phyloP scores from a whole-genome alignment of 495 filamentous ascomycete genomes.

The Penicillium simplicissimum region DNA sequence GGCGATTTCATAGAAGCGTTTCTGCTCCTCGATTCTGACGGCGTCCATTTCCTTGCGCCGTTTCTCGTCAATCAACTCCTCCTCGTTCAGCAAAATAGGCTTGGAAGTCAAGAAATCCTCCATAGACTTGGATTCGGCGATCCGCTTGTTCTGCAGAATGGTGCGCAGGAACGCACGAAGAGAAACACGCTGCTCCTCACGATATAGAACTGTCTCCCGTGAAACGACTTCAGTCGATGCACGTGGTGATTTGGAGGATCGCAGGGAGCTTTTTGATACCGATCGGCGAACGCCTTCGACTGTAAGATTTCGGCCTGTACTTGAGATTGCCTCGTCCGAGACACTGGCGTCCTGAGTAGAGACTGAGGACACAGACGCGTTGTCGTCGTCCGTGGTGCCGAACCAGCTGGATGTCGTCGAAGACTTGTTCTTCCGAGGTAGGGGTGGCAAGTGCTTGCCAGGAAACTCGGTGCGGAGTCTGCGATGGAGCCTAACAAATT shows the following conservation, averaged over 20 bases:
- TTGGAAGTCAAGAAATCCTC: slow-evolving; percentile 73
- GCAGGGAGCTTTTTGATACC: slow-evolving; percentile 40
- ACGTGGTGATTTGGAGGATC: slow-evolving; percentile 48
- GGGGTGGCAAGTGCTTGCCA: slow-evolving; percentile 81
- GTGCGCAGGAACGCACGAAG: slow-evolving; percentile 85
- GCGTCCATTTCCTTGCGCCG: slow-evolving; percentile 81
- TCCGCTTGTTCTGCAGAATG: slow-evolving; percentile 78
- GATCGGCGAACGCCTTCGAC: slow-evolving; percentile 35
- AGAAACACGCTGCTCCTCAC: slow-evolving; percentile 90
- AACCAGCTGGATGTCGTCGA: slow-evolving; percentile 60
- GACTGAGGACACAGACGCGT: slow-evolving; percentile 73
- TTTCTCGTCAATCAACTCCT: slow-evolving; percentile 78
- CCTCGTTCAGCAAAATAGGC: slow-evolving; percentile 71
- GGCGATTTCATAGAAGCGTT: slow-evolving; percentile 92
- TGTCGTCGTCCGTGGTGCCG: slow-evolving; percentile 62
- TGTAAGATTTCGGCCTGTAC: slow-evolving; percentile 28
- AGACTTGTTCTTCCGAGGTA: slow-evolving; percentile 88
- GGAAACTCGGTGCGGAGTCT: slow-evolving; percentile 81
- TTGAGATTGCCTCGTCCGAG: slow-evolving; percentile 37
- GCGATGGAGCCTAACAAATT: slow-evolving; percentile 80
- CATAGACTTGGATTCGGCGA: slow-evolving; percentile 78
- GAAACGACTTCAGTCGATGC: slow-evolving; percentile 47
- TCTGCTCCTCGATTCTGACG: slow-evolving; percentile 87
- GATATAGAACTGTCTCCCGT: slow-evolving; percentile 62
- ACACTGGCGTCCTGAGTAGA: slow-evolving; percentile 58